Base-by-base conservation (phyloP, 371 early-diverging fungal genomes). In the Quaeritorhiza haematococci region DNA sequence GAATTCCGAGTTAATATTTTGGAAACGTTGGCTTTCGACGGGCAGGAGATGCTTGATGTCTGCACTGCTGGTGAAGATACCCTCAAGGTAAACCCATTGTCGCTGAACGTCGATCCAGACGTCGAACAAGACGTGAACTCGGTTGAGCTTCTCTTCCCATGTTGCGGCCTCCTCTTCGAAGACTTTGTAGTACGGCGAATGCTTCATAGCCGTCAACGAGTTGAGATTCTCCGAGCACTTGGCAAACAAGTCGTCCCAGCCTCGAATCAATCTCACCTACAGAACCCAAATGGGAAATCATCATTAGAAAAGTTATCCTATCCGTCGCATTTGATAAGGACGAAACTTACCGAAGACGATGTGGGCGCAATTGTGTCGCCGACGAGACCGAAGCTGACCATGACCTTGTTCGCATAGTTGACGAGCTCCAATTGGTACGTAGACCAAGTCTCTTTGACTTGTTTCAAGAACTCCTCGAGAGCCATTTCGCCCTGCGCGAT, bases 61-160 rank as follows among this genome's bases (percentile, higher is more conserved):
- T 7, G 88, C 92, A 60, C 89, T 93, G 58, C 92, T 89, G 33
- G 89, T 85, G 64, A 98, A 98, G 53, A 98, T 95, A 43, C 98
- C 99, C 67, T 98, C 96, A 38, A 98, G 76, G 62, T 98, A 97
- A 8, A 98, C 97, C 96, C 96, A 98, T 71, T 96, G 98, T 33
- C 98, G 88, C 74, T 98, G 98, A 27, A 98, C 98, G 69, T 98
- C 98, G 45, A 97, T 93, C 98, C 97, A 98, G 17, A 94, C 90
- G 77, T 98, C 96, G 64, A 98, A 95, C 46, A 98, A 79, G 30
- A 92, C 83, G 67, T 96, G 94, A 26, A 97, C 82, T 17, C 94
- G 85, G 67, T 92, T 97, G 61, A 98, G 75, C 67, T 93, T 94
- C 55, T 96, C 95, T 69, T 96, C 97, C 96, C 98, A 95, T 17